These are phyloP conservation scores for Alternaria triticimaculans DNA, from an alignment of 2,329 filamentous ascomycete species.

Conservation along the genomic window DNA sequence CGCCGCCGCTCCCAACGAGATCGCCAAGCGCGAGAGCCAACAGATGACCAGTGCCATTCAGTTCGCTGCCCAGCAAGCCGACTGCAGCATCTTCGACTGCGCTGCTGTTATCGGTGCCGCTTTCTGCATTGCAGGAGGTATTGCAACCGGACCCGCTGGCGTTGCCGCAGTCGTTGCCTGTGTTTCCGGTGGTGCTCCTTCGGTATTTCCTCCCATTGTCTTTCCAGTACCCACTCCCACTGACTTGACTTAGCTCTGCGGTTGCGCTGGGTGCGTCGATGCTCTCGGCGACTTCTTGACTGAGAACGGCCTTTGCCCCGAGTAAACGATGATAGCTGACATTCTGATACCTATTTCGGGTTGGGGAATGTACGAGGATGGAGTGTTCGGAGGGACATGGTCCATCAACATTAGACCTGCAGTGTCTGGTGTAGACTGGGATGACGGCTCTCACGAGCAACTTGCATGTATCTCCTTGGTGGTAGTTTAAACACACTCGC, in stretches of 20 bases:
- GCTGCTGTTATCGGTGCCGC: conserved; percentile 9
- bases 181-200: conserved; percentile 5
- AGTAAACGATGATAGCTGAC: neutral
- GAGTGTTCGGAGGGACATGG: neutral
- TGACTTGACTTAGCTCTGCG: conserved; percentile 8
- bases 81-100: conserved; percentile 12
- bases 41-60: conserved; percentile 8
- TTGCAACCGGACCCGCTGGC: conserved; percentile 8
- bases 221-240: neutral
- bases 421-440: neutral
- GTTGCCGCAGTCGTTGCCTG: conserved; percentile 3
- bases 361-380: neutral
- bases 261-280: conserved; percentile 9
- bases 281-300: conserved; percentile 12
- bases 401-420: neutral
- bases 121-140: conserved; percentile 5
- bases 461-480: conserved; percentile 1
- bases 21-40: conserved; percentile 10
- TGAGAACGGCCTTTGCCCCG: conserved; percentile 8
- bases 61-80: conserved; percentile 11
- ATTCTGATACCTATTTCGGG: neutral
- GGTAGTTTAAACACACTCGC: neutral
- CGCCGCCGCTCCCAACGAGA: conserved; percentile 8
- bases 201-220: conserved; percentile 1
- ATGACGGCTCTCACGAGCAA: neutral